These are phyloP conservation scores for Colletotrichum horii DNA, from an alignment of 2,329 filamentous ascomycete genomes.

Conservation along the genomic window DNA sequence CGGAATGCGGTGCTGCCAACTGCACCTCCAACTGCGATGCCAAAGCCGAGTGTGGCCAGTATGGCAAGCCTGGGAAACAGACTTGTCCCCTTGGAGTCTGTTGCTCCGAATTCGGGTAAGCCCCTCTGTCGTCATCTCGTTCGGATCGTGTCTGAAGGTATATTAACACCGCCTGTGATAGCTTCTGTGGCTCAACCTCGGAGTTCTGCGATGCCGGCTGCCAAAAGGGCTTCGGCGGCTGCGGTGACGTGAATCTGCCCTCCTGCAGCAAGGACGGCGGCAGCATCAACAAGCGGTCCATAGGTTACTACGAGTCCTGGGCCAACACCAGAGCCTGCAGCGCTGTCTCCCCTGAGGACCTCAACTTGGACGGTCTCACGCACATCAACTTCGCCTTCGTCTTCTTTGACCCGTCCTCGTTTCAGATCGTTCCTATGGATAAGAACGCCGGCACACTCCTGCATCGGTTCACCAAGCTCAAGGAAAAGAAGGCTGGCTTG, in stretches of 20 bases:
- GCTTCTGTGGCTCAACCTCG: neutral
- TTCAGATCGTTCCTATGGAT: constrained; percentile 28
- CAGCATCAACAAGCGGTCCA: constrained; percentile 19
- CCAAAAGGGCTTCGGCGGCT: neutral
- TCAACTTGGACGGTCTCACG: constrained; percentile 15
- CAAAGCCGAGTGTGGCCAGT: constrained; percentile 38
- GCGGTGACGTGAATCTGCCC: neutral
- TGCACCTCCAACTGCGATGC: constrained; percentile 39
- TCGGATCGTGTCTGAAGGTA: neutral
- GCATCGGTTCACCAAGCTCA: constrained; percentile 32
- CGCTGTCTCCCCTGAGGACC: constrained; percentile 10
- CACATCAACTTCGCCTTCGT: constrained; percentile 43
- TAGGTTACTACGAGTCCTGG: constrained; percentile 43
- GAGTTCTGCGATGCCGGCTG: neutral
- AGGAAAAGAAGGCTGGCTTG: constrained; percentile 31
- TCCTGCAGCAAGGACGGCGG: neutral
- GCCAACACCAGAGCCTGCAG: constrained; percentile 24
- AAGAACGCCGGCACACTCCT: constrained; percentile 22
- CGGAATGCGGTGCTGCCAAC: neutral
- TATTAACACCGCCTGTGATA: constrained; percentile 19
- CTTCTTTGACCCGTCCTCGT: constrained; percentile 39
- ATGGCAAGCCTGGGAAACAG: constrained; percentile 21
- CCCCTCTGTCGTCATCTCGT: neutral
- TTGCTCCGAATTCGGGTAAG: constrained; percentile 33
- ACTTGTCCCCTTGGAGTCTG: constrained; percentile 35